Conservation (phyloP, 148 eudicot genomes). For the Rhododendron williamsianum region DNA sequence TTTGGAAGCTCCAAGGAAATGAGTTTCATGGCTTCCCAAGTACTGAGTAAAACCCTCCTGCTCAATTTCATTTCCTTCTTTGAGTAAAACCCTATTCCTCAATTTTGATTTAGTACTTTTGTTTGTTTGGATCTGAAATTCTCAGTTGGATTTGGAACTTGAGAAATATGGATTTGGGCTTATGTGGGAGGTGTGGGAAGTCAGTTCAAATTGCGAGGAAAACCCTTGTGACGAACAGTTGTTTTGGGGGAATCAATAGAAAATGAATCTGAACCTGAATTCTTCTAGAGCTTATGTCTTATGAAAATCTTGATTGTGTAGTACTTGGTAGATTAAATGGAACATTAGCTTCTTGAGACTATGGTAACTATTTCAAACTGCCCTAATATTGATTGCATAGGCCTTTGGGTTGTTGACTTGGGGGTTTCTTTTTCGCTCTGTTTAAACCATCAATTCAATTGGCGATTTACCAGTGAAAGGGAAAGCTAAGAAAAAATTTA, state of each 20-base stretch:
- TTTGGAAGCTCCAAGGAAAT: slow-evolving; percentile 61
- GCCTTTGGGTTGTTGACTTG: not conserved
- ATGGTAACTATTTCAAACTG: not conserved
- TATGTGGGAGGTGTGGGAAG: not conserved
- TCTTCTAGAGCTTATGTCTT: not conserved
- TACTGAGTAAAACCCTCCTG: slow-evolving; percentile 15
- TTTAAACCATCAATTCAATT: not conserved
- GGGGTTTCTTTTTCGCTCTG: not conserved
- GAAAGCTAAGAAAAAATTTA: not conserved
- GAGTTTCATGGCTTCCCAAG: slow-evolving; percentile 53
- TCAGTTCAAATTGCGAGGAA: not conserved
- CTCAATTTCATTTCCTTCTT: not conserved
- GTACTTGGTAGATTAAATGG: not conserved
- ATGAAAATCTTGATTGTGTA: not conserved
- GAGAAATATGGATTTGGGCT: not conserved
- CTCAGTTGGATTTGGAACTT: not conserved
- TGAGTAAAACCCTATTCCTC: not conserved
- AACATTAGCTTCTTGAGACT: not conserved
- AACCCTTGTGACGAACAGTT: not conserved
- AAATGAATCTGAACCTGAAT: not conserved
- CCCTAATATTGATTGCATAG: not conserved
- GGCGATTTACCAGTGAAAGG: not conserved
- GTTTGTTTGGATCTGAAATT: not conserved
- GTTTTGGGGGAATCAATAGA: not conserved
- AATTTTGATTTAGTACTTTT: not conserved